A percentile compares a stretch with the other conserved stretches of the same genome.
Evolutionary conservation across 176 grass and related monocot genomes (phyloP).

Genomic region (Cenchrus americanus): DNA sequence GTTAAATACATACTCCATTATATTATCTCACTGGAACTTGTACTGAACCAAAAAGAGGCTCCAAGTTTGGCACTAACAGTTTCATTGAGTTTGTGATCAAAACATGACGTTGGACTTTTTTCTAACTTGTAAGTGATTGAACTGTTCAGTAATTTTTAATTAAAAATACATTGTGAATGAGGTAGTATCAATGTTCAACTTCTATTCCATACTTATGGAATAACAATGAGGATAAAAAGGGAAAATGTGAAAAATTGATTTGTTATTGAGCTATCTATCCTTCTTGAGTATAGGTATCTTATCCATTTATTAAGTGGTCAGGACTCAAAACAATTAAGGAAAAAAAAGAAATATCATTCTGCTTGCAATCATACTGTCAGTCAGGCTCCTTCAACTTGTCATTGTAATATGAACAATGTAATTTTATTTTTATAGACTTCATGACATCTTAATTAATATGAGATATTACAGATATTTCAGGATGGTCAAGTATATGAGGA

Average conservation of each 20-base stretch:
- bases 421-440: constrained; percentile 9
- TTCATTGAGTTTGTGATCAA: constrained; percentile 20
- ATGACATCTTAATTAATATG: background rate
- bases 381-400: background rate
- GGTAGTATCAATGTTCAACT: constrained; percentile 11
- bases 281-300: background rate
- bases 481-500: constrained; percentile 59
- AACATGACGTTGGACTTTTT: constrained; percentile 13
- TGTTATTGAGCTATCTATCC: background rate
- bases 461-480: constrained; percentile 41
- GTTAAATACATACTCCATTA: background rate
- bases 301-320: background rate
- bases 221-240: background rate
- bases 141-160: background rate
- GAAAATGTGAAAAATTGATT: background rate
- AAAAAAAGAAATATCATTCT: background rate
- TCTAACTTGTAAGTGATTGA: constrained; percentile 8
- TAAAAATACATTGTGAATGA: background rate
- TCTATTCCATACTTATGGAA: background rate
- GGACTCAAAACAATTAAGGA: background rate
- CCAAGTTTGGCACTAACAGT: background rate
- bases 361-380: background rate
- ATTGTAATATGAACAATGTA: constrained; percentile 3
- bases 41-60: constrained; percentile 31
- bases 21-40: constrained; percentile 2